A percentile compares a stretch with the other conserved stretches of the same genome.
Conservation (phyloP, 768 basidiomycete species). For the Leucocoprinus sp. region DNA sequence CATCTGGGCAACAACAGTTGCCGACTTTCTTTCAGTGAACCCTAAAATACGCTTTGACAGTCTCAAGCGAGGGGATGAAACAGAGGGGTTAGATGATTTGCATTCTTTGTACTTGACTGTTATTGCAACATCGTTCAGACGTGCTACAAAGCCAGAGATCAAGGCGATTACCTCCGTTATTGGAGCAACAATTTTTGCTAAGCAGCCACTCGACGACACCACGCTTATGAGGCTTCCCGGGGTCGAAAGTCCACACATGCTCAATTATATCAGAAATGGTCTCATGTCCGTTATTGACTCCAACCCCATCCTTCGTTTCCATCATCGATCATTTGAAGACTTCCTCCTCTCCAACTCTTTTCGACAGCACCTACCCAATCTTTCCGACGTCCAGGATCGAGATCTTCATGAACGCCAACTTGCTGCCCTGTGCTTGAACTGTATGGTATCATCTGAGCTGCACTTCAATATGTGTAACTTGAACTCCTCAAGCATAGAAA, state of each 20-base stretch:
- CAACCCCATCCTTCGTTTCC: slow-evolving; percentile 12
- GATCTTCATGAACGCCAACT: slow-evolving; percentile 18
- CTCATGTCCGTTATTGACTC: slow-evolving; percentile 17
- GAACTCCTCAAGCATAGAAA: slow-evolving; percentile 20
- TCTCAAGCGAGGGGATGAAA: slow-evolving; percentile 12
- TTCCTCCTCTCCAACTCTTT: slow-evolving; percentile 16
- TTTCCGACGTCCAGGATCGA: slow-evolving; percentile 10
- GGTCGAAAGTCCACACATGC: background rate
- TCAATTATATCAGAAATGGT: slow-evolving; percentile 15
- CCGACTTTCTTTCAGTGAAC: slow-evolving; percentile 14
- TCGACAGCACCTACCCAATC: slow-evolving; percentile 14
- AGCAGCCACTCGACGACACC: slow-evolving; percentile 14
- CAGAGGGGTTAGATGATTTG: slow-evolving; percentile 11
- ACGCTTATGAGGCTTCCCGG: slow-evolving; percentile 6
- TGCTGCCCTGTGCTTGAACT: slow-evolving; percentile 15
- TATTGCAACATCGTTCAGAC: background rate
- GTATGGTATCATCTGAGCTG: slow-evolving; percentile 23
- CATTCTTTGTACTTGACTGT: slow-evolving; percentile 12
- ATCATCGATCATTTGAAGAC: slow-evolving; percentile 22
- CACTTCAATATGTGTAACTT: slow-evolving; percentile 29
- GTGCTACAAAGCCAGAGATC: background rate
- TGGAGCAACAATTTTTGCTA: slow-evolving; percentile 18
- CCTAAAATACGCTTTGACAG: slow-evolving; percentile 10
- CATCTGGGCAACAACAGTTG: slow-evolving; percentile 21
- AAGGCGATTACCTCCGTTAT: slow-evolving; percentile 14